A percentile compares a stretch with the other conserved stretches of the same genome.
phyloP scores from a whole-genome alignment of 202 grass and related monocot genomes.

The Bolboschoenoplectus hybrid region DNA sequence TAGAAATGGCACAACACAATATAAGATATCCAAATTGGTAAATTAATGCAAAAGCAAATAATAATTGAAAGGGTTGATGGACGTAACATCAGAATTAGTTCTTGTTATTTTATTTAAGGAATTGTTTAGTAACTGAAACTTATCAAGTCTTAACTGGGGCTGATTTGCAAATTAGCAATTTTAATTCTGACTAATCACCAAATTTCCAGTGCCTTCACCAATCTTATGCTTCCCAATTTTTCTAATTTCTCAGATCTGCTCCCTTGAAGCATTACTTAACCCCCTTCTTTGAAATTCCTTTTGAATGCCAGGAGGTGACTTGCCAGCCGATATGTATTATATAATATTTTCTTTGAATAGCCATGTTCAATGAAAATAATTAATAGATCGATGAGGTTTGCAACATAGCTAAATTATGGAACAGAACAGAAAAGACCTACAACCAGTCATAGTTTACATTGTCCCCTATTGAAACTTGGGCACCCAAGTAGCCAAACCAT shows the following conservation, averaged over 20 bases:
- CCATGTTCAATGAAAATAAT: background rate
- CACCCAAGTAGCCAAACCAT: background rate
- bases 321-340: background rate
- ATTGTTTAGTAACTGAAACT: background rate
- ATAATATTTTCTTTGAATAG: background rate
- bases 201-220: background rate
- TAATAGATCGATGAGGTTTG: background rate
- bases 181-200: background rate
- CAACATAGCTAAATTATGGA: background rate
- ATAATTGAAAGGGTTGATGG: background rate
- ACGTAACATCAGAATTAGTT: background rate
- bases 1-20: background rate
- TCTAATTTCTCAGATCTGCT: slow-evolving; percentile 3
- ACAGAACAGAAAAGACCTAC: background rate
- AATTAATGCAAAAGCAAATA: background rate
- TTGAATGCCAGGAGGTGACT: background rate
- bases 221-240: background rate
- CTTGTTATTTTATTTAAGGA: background rate
- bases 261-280: background rate
- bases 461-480: background rate
- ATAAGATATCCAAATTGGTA: slow-evolving; percentile 13
- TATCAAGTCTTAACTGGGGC: background rate
- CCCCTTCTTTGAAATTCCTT: background rate
- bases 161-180: slow-evolving; percentile 13
- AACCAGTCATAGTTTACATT: background rate